phyloP scores from a whole-genome alignment of 2,329 filamentous ascomycete genomes.

The Fusarium xyrophilum region DNA sequence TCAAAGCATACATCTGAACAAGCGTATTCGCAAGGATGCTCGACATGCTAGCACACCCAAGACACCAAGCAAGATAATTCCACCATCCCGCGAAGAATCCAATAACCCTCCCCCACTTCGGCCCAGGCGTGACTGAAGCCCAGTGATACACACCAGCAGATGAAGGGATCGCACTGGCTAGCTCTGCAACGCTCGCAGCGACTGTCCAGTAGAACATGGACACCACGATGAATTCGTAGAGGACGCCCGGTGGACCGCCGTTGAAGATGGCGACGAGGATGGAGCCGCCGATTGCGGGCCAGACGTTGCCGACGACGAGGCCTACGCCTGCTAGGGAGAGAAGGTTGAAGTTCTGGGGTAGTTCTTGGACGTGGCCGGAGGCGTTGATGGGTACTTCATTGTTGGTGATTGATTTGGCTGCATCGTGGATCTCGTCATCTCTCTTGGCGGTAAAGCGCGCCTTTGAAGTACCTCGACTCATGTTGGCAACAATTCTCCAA shows the following conservation, averaged over 20 bases:
- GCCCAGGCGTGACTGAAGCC: conserved; percentile 64
- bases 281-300: conserved; percentile 54
- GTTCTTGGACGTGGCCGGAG: conserved; percentile 51
- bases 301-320: conserved; percentile 52
- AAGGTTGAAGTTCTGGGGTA: conserved; percentile 50
- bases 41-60: conserved; percentile 51
- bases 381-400: conserved; percentile 44
- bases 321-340: conserved; percentile 52
- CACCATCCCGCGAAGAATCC: conserved; percentile 56
- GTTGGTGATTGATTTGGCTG: conserved; percentile 3
- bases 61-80: conserved; percentile 53
- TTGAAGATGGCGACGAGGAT: conserved; percentile 62
- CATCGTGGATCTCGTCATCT: background rate
- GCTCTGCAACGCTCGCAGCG: conserved; percentile 65
- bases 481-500: background rate
- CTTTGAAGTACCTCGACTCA: conserved; percentile 18
- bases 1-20: conserved; percentile 54
- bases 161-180: conserved; percentile 68
- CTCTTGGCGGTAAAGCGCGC: conserved; percentile 16
- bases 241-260: conserved; percentile 66
- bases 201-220: conserved; percentile 64
- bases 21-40: conserved; percentile 51
- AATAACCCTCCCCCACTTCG: conserved; percentile 56
- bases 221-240: conserved; percentile 65
- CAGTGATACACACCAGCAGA: conserved; percentile 68